phyloP scores from a whole-genome alignment of 352 stramenopile species.

The Globisporangium splendens region DNA sequence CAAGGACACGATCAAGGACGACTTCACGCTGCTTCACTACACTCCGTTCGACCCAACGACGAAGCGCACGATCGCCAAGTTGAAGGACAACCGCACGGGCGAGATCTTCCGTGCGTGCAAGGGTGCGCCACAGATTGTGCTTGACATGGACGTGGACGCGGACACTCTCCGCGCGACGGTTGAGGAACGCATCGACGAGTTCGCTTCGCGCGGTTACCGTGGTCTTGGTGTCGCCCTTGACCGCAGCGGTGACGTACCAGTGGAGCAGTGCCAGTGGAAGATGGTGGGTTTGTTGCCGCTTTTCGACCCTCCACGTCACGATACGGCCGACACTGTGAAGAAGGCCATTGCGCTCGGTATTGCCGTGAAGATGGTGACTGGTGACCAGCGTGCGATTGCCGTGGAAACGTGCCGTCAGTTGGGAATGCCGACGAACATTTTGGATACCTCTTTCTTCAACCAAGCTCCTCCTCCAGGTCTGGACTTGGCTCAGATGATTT shows the following conservation, averaged over 20 bases:
- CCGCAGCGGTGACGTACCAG: constrained; percentile 48
- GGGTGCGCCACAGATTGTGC: constrained; percentile 89
- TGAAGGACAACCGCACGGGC: constrained; percentile 77
- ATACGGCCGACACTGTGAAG: constrained; percentile 91
- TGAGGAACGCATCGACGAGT: constrained; percentile 82
- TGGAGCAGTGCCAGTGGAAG: constrained; percentile 86
- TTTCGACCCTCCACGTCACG: constrained; percentile 91
- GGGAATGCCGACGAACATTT: constrained; percentile 86
- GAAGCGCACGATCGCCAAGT: constrained; percentile 91
- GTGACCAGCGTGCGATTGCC: constrained; percentile 92
- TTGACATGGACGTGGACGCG: constrained; percentile 76
- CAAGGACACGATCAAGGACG: constrained; percentile 75
- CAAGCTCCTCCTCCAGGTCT: constrained; percentile 53
- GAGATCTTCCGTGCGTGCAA: constrained; percentile 90
- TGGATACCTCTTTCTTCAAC: constrained; percentile 81
- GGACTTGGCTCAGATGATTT: constrained; percentile 83
- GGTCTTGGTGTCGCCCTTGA: constrained; percentile 60
- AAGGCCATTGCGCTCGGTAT: constrained; percentile 89
- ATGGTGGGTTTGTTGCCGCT: constrained; percentile 92
- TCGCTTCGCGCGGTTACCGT: constrained; percentile 64
- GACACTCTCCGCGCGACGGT: constrained; percentile 56
- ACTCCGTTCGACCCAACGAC: constrained; percentile 81
- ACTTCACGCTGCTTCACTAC: constrained; percentile 78
- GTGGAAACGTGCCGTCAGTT: constrained; percentile 89
- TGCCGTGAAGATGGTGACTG: constrained; percentile 95